phyloP scores from a whole-genome alignment of 768 basidiomycete genomes.

The Lentinula detonsa region DNA sequence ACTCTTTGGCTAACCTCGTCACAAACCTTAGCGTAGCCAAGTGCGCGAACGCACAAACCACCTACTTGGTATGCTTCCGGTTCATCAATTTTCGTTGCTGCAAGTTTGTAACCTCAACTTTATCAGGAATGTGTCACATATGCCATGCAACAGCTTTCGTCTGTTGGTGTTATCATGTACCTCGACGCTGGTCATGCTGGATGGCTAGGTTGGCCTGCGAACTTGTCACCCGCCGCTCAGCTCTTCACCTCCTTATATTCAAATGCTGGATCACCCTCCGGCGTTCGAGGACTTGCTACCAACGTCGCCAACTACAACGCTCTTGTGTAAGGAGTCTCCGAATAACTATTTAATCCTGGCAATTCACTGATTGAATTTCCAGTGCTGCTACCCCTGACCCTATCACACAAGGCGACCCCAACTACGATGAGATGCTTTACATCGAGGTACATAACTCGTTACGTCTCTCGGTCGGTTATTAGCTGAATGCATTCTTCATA shows the following conservation, averaged over 20 bases:
- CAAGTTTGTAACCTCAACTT: neutral
- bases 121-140: conserved; percentile 42
- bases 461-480: neutral
- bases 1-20: conserved; percentile 63
- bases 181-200: conserved; percentile 60
- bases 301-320: conserved; percentile 46
- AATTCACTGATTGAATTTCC: conserved; percentile 10
- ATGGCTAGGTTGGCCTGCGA: conserved; percentile 67
- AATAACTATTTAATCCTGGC: neutral
- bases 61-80: conserved; percentile 35
- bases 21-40: conserved; percentile 58
- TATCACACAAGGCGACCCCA: conserved; percentile 51
- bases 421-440: conserved; percentile 59
- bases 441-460: conserved; percentile 36
- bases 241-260: conserved; percentile 46
- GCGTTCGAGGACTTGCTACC: conserved; percentile 58
- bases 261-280: conserved; percentile 46
- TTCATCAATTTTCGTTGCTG: neutral
- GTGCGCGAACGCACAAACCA: conserved; percentile 45
- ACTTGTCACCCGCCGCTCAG: conserved; percentile 51
- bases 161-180: conserved; percentile 54
- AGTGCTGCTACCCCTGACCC: conserved; percentile 49
- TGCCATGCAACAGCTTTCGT: conserved; percentile 49
- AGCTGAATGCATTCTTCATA: too few species aligned
- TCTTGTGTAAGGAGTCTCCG: conserved; percentile 11